Evolutionary conservation across 78 protist species (phyloP).

Genomic region (Dictyostelium intermedium): DNA sequence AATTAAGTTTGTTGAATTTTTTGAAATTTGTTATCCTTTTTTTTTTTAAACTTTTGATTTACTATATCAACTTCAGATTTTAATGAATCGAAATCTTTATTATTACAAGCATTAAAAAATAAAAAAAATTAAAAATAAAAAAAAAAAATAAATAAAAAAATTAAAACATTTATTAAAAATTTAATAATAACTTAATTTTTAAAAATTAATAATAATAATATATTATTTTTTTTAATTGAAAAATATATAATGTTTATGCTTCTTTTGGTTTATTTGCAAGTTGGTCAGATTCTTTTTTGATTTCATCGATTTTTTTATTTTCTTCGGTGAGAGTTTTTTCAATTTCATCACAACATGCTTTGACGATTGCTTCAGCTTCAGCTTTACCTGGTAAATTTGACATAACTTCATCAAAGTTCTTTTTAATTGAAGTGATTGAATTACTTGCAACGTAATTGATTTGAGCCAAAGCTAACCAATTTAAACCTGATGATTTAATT

Average conservation of each 20-base stretch:
- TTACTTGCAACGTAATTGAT: background rate
- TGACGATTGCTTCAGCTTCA: conserved; percentile 1
- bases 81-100: too few relatives aligned
- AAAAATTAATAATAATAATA: too few relatives aligned
- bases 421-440: background rate
- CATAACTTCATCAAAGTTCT: conserved; percentile 5
- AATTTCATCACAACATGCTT: background rate
- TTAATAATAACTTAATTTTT: too few relatives aligned
- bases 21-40: too few relatives aligned
- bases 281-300: background rate
- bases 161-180: too few relatives aligned
- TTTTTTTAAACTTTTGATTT: too few relatives aligned
- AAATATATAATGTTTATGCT: background rate
- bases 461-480: background rate
- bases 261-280: background rate
- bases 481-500: background rate
- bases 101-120: too few relatives aligned
- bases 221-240: too few relatives aligned
- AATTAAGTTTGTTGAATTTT: too few relatives aligned
- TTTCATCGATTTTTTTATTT: conserved; percentile 6
- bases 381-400: conserved; percentile 1
- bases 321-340: background rate
- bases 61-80: too few relatives aligned
- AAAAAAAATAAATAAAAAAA: too few relatives aligned
- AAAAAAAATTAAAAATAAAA: too few relatives aligned